phyloP scores from a whole-genome alignment of 2,329 filamentous ascomycete species.

The Aspergillus intermedius region DNA sequence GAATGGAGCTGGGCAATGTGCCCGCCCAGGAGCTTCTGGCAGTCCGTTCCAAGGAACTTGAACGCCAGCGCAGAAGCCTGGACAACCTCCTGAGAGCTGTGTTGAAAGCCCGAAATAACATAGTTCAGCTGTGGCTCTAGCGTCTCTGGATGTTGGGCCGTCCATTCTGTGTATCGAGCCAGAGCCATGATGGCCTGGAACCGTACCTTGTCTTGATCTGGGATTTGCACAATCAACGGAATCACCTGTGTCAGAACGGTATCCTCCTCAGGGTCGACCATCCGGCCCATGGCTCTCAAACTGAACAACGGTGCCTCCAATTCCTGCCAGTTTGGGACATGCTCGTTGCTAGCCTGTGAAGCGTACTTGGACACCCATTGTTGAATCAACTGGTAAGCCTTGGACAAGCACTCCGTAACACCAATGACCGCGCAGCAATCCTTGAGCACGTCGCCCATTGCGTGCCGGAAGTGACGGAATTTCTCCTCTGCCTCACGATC shows the following conservation, averaged over 20 bases:
- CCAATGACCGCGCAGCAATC: constrained; percentile 96
- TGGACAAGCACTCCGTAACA: constrained; percentile 80
- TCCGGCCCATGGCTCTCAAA: constrained; percentile 90
- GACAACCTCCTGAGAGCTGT: constrained; percentile 82
- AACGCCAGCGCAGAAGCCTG: constrained; percentile 88
- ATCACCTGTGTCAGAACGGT: constrained; percentile 87
- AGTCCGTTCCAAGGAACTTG: constrained; percentile 96
- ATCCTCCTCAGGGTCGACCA: constrained; percentile 85
- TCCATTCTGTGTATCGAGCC: constrained; percentile 97
- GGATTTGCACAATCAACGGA: constrained; percentile 87
- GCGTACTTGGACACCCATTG: constrained; percentile 81
- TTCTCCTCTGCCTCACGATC: constrained; percentile 95
- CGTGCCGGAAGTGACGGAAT: constrained; percentile 91
- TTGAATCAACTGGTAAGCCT: constrained; percentile 80
- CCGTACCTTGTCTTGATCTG: constrained; percentile 92
- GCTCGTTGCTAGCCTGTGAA: constrained; percentile 62
- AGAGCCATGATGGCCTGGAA: constrained; percentile 98
- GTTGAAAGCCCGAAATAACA: constrained; percentile 87
- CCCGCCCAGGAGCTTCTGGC: constrained; percentile 73
- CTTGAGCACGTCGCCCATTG: constrained; percentile 96
- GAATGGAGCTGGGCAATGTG: constrained; percentile 81
- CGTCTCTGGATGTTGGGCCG: constrained; percentile 84
- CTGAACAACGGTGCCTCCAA: constrained; percentile 92
- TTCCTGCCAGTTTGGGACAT: constrained; percentile 92
- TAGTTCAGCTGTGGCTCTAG: constrained; percentile 90